Percentiles rank a stretch among this genome's conserved stretches.
phyloP scores from a whole-genome alignment of 192 early-diverging fungal genomes.

The Dispira simplex region DNA sequence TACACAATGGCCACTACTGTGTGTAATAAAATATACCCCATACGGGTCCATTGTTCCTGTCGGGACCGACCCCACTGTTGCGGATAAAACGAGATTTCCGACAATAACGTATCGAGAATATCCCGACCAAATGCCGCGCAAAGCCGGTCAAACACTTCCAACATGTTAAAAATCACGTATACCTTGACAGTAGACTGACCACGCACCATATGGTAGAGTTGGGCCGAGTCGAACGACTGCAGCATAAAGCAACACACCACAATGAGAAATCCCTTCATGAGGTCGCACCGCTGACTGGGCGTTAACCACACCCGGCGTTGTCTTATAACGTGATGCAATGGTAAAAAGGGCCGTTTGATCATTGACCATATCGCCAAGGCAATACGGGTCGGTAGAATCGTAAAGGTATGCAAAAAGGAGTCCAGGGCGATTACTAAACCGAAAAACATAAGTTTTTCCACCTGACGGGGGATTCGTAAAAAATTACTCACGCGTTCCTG shows the following conservation, averaged over 20 bases:
- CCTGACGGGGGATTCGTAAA: slow-evolving; percentile 67
- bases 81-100: slow-evolving; percentile 19
- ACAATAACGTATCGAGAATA: slow-evolving; percentile 87
- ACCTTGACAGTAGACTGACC: slow-evolving; percentile 94
- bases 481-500: slow-evolving; percentile 76
- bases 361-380: slow-evolving; percentile 42
- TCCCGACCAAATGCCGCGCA: slow-evolving; percentile 89
- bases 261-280: slow-evolving; percentile 76
- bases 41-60: slow-evolving; percentile 12
- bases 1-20: slow-evolving; percentile 70
- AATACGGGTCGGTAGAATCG: slow-evolving; percentile 82
- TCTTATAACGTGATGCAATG: slow-evolving; percentile 15
- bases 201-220: slow-evolving; percentile 88
- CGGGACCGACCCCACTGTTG: background rate
- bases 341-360: slow-evolving; percentile 18
- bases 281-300: slow-evolving; percentile 75
- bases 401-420: slow-evolving; percentile 89
- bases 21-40: slow-evolving; percentile 26
- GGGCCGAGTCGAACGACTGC: slow-evolving; percentile 68
- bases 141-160: slow-evolving; percentile 91
- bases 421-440: slow-evolving; percentile 88
- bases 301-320: slow-evolving; percentile 33
- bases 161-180: slow-evolving; percentile 90
- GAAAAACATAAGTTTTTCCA: slow-evolving; percentile 90
- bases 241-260: slow-evolving; percentile 57